Conservation (phyloP, 495 filamentous ascomycete species). For the Bryoglossum gracile region DNA sequence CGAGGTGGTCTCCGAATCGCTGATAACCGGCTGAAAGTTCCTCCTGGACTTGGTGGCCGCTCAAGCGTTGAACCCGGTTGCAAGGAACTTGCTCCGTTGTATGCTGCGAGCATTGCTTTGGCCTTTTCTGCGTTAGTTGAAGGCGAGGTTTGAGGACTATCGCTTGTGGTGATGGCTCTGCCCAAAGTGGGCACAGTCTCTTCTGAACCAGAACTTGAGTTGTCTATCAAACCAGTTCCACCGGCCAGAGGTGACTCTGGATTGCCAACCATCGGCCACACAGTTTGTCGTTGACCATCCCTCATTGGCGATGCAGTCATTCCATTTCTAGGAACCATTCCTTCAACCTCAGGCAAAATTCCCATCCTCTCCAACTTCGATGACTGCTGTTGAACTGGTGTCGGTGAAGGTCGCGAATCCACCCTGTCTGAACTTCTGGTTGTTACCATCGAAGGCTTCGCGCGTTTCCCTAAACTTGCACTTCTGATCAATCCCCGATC, state of each 20-base stretch:
- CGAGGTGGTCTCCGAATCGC: slow-evolving; percentile 58
- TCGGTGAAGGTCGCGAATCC: slow-evolving; percentile 1
- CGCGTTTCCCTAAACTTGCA: slow-evolving; percentile 69
- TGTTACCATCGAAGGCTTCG: slow-evolving; percentile 63
- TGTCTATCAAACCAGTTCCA: slow-evolving; percentile 23
- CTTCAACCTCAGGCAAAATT: slow-evolving; percentile 2
- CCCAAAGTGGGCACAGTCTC: slow-evolving; percentile 15
- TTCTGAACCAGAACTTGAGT: slow-evolving; percentile 17
- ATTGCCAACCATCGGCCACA: slow-evolving; percentile 24
- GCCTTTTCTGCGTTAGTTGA: slow-evolving; percentile 22
- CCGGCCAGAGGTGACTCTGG: slow-evolving; percentile 19
- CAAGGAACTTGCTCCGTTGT: slow-evolving; percentile 35
- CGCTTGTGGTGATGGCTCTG: slow-evolving; percentile 5
- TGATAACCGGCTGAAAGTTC: slow-evolving; percentile 32
- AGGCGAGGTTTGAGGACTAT: neutral
- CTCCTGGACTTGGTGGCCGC: slow-evolving; percentile 31
- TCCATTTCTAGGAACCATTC: neutral
- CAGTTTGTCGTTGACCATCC: slow-evolving; percentile 11
- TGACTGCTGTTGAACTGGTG: slow-evolving; percentile 13
- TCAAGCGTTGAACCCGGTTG: slow-evolving; percentile 27
- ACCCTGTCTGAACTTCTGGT: slow-evolving; percentile 31
- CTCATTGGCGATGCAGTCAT: neutral
- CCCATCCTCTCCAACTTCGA: slow-evolving; percentile 18
- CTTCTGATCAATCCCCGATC: slow-evolving; percentile 61
- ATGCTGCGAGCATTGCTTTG: slow-evolving; percentile 38